Evolutionary conservation across 2,329 filamentous ascomycete species (phyloP), one percentile per base, ranked within the genome.

Genomic region (Rosellinia necatrix): DNA sequence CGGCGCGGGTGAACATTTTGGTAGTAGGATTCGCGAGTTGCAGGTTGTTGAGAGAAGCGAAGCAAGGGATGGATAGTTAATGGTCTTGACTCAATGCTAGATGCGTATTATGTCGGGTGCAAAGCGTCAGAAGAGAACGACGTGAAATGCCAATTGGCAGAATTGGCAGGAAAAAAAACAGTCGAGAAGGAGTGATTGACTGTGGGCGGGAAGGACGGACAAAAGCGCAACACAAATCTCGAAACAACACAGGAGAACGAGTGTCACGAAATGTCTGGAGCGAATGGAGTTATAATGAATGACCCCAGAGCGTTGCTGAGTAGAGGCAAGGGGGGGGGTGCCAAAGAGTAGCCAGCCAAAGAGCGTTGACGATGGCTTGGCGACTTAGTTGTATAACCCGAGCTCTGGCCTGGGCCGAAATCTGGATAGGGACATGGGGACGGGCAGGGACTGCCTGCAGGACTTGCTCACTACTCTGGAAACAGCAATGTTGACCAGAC

Each of bases 1-100:
- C 75, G 42, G 77, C 71, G 64, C 76, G 74, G 40, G 72, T 44
- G 71, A 78, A 58, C 61, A 68, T 70, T 56, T n/a, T 56, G n/a
- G 24, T 32, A 29, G 37, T 44, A 6, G 41, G 25, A 25, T 34
- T n/a, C 49, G 13, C 7, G 10, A 8, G 52, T 49, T 41, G 43
- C 47, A 24, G 17, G 50, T 51, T 46, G 50, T n/a, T 49, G n/a
- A 19, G 38, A 13, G n/a, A 21, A 21, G 24, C 24, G 29, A 41
- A 27, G 35, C 29, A 34, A 32, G 53, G 27, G 27, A 34, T n/a
- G 30, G 25, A n/a, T n/a, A n/a, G n/a, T n/a, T n/a, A n/a, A n/a
- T n/a, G n/a, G n/a, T n/a, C n/a, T n/a, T 42, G 32, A 12, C 5
- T 35, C 25, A 52, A 34, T 49, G 35, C 27, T 52, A 56, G 52